A percentile compares a stretch with the other conserved stretches of the same genome.
Conservation (phyloP, 139 green algal genomes). For the Picochlorum sp. region DNA sequence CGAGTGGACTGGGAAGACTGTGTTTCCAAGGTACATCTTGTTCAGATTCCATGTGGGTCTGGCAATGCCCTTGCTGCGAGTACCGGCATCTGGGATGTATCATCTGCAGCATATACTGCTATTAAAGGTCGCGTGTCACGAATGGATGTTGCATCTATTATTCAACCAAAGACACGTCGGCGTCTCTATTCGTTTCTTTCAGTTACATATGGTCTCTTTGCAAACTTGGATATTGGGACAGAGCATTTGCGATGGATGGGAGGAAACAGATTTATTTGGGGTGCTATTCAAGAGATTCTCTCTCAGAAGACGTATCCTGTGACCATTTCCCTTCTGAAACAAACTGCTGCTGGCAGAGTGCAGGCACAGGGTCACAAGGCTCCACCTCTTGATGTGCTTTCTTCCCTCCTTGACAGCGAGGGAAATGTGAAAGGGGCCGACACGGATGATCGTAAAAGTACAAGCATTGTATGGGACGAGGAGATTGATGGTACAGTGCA, state of each 20-base stretch:
- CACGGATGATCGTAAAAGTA: background rate
- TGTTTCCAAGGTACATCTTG: conserved; percentile 29
- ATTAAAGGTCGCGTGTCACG: conserved; percentile 29
- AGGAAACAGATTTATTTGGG: conserved; percentile 53
- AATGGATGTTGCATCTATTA: conserved; percentile 56
- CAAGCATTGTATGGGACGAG: conserved; percentile 18
- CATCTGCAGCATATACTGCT: conserved; percentile 46
- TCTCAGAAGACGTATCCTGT: conserved; percentile 9
- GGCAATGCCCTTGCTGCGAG: conserved; percentile 67
- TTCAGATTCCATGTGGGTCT: conserved; percentile 44
- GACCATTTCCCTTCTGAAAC: background rate
- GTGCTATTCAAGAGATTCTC: conserved; percentile 54
- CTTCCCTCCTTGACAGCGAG: conserved; percentile 4
- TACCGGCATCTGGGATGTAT: conserved; percentile 36
- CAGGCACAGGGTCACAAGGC: background rate
- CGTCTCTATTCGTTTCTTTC: conserved; percentile 55
- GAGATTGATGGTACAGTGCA: conserved; percentile 3
- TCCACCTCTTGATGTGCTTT: background rate
- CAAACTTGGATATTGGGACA: conserved; percentile 71
- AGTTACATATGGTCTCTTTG: conserved; percentile 56
- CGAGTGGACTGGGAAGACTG: conserved; percentile 55
- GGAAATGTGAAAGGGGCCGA: background rate
- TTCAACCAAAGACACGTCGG: conserved; percentile 37
- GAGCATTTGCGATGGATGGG: conserved; percentile 72
- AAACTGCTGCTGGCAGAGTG: background rate